phyloP scores from a whole-genome alignment of 306 rosid genomes.

The Adenanthera pavonina region DNA sequence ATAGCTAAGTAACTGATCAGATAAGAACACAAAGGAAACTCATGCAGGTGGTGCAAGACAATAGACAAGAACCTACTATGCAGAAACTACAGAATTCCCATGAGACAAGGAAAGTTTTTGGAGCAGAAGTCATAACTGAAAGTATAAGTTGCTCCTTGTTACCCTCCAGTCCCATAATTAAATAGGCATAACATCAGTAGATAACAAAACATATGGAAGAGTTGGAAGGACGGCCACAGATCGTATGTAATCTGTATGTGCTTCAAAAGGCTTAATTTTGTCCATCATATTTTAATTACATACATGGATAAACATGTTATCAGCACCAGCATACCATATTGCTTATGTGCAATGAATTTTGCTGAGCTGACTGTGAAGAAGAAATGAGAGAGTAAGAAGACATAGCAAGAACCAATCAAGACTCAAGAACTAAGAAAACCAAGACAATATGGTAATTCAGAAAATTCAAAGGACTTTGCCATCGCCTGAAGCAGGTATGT shows the following conservation, averaged over 20 bases:
- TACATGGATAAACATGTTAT: conserved; percentile 71
- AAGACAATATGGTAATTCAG: conserved; percentile 58
- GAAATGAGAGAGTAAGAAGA: not conserved
- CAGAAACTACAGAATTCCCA: not conserved
- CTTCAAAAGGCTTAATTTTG: conserved; percentile 69
- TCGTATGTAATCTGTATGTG: conserved; percentile 72
- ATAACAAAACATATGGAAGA: conserved; percentile 69
- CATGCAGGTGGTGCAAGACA: not conserved
- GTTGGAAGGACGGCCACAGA: conserved; percentile 78
- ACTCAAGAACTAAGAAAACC: not conserved
- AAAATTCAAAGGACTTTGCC: conserved; percentile 73
- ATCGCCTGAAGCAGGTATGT: conserved; percentile 53
- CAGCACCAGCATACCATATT: conserved; percentile 72
- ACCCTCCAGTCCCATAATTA: conserved; percentile 79
- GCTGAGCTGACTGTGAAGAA: conserved; percentile 67
- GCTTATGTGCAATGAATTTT: conserved; percentile 70
- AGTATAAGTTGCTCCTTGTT: not conserved
- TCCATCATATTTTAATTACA: conserved; percentile 79
- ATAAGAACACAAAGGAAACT: not conserved
- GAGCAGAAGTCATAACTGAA: not conserved
- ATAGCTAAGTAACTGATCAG: not conserved
- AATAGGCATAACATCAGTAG: conserved; percentile 75
- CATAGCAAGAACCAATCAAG: conserved; percentile 19
- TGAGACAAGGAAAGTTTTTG: not conserved
- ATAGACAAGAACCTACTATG: not conserved